phyloP scores from a whole-genome alignment of 306 rosid species.

The Leucaena leucocephala region DNA sequence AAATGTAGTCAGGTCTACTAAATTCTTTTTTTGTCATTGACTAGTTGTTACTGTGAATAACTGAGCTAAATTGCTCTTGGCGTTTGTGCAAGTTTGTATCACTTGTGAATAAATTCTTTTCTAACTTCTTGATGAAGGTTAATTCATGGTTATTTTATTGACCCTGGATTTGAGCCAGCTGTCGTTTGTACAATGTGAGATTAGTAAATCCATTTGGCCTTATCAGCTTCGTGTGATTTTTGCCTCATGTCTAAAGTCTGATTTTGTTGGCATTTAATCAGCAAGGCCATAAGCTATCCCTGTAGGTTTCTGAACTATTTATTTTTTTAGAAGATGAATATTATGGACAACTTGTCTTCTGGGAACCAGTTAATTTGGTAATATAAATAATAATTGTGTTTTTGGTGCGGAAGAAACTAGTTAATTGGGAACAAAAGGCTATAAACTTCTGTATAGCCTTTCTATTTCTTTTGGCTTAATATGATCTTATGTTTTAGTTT shows the following conservation, averaged over 20 bases:
- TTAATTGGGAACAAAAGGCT: background rate
- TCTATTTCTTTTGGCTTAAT: background rate
- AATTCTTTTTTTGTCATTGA: background rate
- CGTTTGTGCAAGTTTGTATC: background rate
- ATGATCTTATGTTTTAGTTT: slow-evolving; percentile 8
- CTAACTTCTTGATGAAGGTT: background rate
- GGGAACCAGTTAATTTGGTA: background rate
- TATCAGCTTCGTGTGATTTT: no score
- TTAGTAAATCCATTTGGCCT: no score
- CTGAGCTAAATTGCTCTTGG: background rate
- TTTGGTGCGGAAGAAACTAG: background rate
- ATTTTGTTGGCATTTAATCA: background rate
- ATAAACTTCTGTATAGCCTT: background rate
- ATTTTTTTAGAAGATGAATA: background rate
- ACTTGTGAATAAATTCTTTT: background rate
- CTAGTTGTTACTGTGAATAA: background rate
- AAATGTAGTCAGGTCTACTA: background rate
- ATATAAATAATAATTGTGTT: background rate
- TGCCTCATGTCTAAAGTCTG: background rate
- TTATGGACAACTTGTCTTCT: background rate
- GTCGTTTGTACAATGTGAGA: background rate
- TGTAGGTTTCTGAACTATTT: background rate
- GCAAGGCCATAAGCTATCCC: background rate
- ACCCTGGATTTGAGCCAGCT: background rate
- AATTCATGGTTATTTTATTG: background rate